Base-by-base conservation (phyloP, 208 protist genomes). In the Strigomonas galati region DNA sequence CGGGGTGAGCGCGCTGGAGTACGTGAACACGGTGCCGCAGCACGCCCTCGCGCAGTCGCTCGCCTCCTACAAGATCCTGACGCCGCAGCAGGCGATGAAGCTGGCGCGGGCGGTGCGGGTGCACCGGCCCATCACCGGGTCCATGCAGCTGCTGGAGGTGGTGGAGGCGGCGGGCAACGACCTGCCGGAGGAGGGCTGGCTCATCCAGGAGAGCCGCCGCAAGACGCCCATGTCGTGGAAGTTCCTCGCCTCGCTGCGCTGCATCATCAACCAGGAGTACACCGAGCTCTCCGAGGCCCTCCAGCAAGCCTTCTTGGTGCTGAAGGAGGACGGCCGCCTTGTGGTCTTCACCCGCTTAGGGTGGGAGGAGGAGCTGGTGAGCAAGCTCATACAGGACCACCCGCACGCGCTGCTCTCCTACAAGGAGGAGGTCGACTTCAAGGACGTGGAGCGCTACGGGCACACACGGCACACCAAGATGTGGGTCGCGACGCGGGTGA, bases 301-400 rank as follows among this genome's bases (percentile, higher is more conserved):
- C 35, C 73, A 87, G 52, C 79, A 92, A 32, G 87, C 84, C 0
- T 46, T 96, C 21, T 69, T 91, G 51, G 66, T 96, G 26, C 51
- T 96, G 52, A 83, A 84, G 31, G 71, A 81, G 10, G 73, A 86
- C 59, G 90, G 90, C 12, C 78, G 90, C 10, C 67, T 96, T 10
- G 84, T 92, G 3, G 82, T 89, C 6, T 88, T 94, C 26, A 80
- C 87, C 0, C 82, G 87, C 2, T 61, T 91, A 0, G 44, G 21
- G 3, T 96, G 90, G 87, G 90, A 96, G 78, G 86, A 91, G 63
- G 74, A 79, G n/a, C 67, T 96, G 31, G 76, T 96, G 26, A 54
- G 65, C 2, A 62, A 62, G n/a, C 67, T 75, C 2, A 69, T 93
- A 40, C 65, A 81, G 1, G 71, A 74, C 31, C 90, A 96, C 62